phyloP scores from a whole-genome alignment of 768 basidiomycete species.

The Clitopilus hobsonii region DNA sequence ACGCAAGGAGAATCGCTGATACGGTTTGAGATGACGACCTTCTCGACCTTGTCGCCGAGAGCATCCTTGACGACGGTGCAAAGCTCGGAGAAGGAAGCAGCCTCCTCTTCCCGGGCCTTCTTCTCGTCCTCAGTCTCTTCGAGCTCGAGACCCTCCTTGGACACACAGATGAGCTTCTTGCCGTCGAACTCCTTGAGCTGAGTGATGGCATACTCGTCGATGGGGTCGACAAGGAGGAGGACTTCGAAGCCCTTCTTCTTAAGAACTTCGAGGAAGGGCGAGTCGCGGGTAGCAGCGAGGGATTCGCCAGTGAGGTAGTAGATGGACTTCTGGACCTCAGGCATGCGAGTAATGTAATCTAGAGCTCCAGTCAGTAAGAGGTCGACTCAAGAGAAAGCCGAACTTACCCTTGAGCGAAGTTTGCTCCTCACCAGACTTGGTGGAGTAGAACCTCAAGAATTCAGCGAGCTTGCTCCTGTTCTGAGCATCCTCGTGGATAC shows the following conservation, averaged over 20 bases:
- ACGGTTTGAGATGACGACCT: constrained; percentile 97
- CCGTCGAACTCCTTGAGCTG: constrained; percentile 99
- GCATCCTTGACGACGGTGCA: constrained; percentile 97
- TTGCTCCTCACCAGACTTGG: constrained; percentile 87
- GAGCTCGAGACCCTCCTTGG: constrained; percentile 98
- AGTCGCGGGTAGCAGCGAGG: constrained; percentile 83
- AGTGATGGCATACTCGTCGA: constrained; percentile 97
- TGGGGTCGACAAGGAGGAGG: constrained; percentile 95
- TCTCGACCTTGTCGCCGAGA: constrained; percentile 99
- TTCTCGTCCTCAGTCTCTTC: constrained; percentile 99
- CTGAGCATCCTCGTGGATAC: constrained; percentile 98
- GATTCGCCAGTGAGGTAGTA: constrained; percentile 99
- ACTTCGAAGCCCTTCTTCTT: constrained; percentile 99
- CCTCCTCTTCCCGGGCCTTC: constrained; percentile 81
- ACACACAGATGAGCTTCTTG: constrained; percentile 96
- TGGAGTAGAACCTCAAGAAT: constrained; percentile 97
- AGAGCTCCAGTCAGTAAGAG: background rate
- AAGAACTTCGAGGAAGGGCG: constrained; percentile 98
- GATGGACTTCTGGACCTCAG: constrained; percentile 96
- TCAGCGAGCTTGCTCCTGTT: constrained; percentile 99
- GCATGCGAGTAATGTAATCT: constrained; percentile 99
- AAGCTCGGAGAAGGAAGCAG: constrained; percentile 76
- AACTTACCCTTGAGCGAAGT: constrained; percentile 85
- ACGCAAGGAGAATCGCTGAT: constrained; percentile 96
- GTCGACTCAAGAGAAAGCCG: background rate